Percentiles rank a stretch among this genome's conserved stretches.
phyloP scores from a whole-genome alignment of 1,139 yeast genomes.

The Pichiaceae sp. region DNA sequence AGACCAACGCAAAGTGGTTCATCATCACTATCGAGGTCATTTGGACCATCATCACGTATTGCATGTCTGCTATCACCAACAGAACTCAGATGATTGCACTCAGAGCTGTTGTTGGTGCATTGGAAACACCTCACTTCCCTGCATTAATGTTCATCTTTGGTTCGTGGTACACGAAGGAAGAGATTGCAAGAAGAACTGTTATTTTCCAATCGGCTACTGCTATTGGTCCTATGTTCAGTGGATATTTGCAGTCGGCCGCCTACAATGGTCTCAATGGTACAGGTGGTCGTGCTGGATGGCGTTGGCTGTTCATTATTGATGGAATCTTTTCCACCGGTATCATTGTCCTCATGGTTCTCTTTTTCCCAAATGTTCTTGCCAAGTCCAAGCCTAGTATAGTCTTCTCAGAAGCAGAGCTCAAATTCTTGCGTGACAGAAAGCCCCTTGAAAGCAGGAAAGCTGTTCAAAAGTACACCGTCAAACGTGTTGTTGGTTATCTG shows the following conservation, averaged over 20 bases:
- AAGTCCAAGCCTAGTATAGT: conserved; percentile 8
- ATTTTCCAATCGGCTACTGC: conserved; percentile 54
- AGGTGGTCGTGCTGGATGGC: conserved; percentile 40
- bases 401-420: conserved; percentile 9
- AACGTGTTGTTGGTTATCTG: conserved; percentile 16
- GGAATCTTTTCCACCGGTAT: conserved; percentile 48
- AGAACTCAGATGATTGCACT: conserved; percentile 38
- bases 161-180: conserved; percentile 51
- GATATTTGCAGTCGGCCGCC: conserved; percentile 44
- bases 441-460: conserved; percentile 7
- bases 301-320: conserved; percentile 55
- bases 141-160: conserved; percentile 51
- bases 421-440: conserved; percentile 5
- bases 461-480: conserved; percentile 12
- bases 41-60: conserved; percentile 48
- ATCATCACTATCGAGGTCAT: conserved; percentile 6
- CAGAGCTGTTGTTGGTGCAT: conserved; percentile 48
- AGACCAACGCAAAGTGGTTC: conserved; percentile 30
- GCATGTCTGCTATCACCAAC: conserved; percentile 31
- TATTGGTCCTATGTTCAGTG: conserved; percentile 53
- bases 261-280: conserved; percentile 35
- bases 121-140: conserved; percentile 40
- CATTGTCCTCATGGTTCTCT: conserved; percentile 36
- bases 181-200: conserved; percentile 52
- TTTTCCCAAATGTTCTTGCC: conserved; percentile 14